Conservation (phyloP, 2,329 filamentous ascomycete species). For the Phoma sp. region DNA sequence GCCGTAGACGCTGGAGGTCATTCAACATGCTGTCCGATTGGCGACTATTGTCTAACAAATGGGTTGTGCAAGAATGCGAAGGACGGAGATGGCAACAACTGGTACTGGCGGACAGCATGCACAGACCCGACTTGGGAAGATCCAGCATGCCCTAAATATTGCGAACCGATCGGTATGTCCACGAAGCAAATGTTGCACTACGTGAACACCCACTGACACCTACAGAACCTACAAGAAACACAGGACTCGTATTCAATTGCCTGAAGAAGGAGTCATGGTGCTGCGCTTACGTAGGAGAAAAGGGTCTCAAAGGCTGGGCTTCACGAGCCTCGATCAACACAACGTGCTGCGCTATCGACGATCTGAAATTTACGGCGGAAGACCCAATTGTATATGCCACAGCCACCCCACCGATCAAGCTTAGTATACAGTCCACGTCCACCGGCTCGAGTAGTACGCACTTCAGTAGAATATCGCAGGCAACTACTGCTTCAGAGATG, state of each 20-base stretch:
- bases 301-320: not conserved
- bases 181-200: not conserved
- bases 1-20: constrained; percentile 16
- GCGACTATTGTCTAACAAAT: constrained; percentile 21
- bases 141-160: constrained; percentile 13
- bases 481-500: not conserved
- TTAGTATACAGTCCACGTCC: not conserved
- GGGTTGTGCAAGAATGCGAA: constrained; percentile 16
- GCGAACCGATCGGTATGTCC: constrained; percentile 8
- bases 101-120: constrained; percentile 20
- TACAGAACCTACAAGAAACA: constrained; percentile 1
- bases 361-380: constrained; percentile 8
- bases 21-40: constrained; percentile 14
- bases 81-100: constrained; percentile 5
- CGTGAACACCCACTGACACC: not conserved
- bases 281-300: constrained; percentile 4
- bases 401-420: not conserved
- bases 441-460: not conserved
- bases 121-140: constrained; percentile 21
- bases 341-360: constrained; percentile 16
- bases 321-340: constrained; percentile 5
- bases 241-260: constrained; percentile 11
- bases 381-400: constrained; percentile 11
- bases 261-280: constrained; percentile 3
- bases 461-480: not conserved